Percentiles rank a stretch among this genome's conserved stretches.
Conservation (phyloP, 2,329 filamentous ascomycete species). For the Neonectria coccinea region DNA sequence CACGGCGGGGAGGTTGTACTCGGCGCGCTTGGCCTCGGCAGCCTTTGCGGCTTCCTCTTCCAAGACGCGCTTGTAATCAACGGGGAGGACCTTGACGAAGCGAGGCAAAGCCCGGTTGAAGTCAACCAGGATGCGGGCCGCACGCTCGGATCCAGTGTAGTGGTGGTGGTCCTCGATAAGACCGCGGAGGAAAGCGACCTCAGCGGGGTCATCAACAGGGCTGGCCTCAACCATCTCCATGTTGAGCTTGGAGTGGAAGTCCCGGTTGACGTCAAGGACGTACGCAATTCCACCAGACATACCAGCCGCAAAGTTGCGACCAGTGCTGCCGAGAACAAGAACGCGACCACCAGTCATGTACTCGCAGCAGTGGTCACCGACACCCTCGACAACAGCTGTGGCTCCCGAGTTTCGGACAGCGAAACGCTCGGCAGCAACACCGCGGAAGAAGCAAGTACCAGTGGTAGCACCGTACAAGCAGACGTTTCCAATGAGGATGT, state of each 20-base stretch:
- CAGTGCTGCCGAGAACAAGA: conserved; percentile 86
- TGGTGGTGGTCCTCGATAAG: conserved; percentile 97
- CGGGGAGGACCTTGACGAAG: conserved; percentile 93
- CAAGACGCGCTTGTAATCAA: conserved; percentile 95
- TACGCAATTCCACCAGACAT: conserved; percentile 99
- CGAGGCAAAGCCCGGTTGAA: conserved; percentile 91
- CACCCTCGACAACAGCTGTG: conserved; percentile 94
- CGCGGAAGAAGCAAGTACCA: conserved; percentile 95
- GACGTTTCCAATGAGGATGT: conserved; percentile 91
- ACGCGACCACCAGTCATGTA: conserved; percentile 99
- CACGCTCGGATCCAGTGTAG: conserved; percentile 95
- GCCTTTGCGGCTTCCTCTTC: conserved; percentile 87
- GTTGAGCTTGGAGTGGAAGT: conserved; percentile 95
- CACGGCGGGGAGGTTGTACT: conserved; percentile 83
- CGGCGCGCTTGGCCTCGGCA: conserved; percentile 84
- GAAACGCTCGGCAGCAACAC: conserved; percentile 95
- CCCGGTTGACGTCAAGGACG: conserved; percentile 87
- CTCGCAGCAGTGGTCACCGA: conserved; percentile 96
- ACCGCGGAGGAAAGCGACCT: conserved; percentile 90
- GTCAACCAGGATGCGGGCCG: conserved; percentile 92
- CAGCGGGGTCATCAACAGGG: conserved; percentile 82
- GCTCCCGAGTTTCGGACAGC: conserved; percentile 96
- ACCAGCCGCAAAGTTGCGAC: conserved; percentile 96
- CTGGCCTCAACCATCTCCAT: conserved; percentile 96
- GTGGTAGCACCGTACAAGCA: conserved; percentile 94